Base-by-base conservation (phyloP, 2,329 filamentous ascomycete genomes). In the Bipolaris oryzae region DNA sequence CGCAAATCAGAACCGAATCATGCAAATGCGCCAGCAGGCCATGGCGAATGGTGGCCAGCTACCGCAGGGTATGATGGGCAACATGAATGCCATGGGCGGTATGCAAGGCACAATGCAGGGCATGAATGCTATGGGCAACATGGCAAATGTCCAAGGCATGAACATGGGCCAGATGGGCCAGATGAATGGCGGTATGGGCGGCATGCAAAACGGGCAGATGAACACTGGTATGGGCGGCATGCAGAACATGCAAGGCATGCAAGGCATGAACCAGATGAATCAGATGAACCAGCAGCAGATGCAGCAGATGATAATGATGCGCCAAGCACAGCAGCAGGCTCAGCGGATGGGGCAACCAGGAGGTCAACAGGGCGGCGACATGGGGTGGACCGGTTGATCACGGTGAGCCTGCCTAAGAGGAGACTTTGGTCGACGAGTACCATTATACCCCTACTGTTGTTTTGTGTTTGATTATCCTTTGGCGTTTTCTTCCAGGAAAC, bases 251-350 rank as follows among this genome's bases (percentile, higher is more conserved):
- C 62, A 67, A 43, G 57, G 55, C 7, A 63, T 54, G 52, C 31
- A 37, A 16, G 21, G 21, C 7, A 47, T 31, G 28, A 31, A 31
- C 58, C 63, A 65, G 25, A 67, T 69, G 58, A 62, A 57, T 6
- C 62, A 67, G 38, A 70, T 68, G 62, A 72, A 66, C 15, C 69
- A 68, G 56, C 70, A 74, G 55, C 72, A 76, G 44, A 59, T 68
- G 53, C 70, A 72, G 58, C 70, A 73, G 57, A 70, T 72, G 67
- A 66, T 72, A 64, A 64, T 73, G 62, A 70, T 74, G 72, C 57
- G 68, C n/a, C 71, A 73, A 57, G 67, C 65, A 4, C 73, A 74
- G 48, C 62, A 64, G 44, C 61, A 67, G 42, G 60, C 62, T 20
- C 65, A 69, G 31, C 55, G 67, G 38, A 64, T 65, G 58, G 59